Conservation (phyloP, 352 stramenopile genomes). For the Phytophthora nicotianae region DNA sequence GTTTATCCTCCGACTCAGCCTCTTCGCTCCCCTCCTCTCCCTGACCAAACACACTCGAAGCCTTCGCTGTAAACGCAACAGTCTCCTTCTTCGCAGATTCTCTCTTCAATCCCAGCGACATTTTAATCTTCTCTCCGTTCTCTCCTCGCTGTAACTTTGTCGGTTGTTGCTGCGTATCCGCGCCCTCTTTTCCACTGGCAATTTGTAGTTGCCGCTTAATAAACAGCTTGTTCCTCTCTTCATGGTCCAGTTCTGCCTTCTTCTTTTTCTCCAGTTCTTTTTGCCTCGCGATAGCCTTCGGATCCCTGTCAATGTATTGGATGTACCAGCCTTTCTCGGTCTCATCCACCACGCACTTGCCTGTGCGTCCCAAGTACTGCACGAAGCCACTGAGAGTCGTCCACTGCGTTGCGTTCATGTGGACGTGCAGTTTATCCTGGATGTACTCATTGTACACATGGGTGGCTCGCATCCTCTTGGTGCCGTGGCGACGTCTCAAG, state of each 20-base stretch:
- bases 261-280: constrained; percentile 88
- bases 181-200: constrained; percentile 40
- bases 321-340: constrained; percentile 99
- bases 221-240: constrained; percentile 82
- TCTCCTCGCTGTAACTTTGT: constrained; percentile 70
- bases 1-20: background rate
- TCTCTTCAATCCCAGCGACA: constrained; percentile 34
- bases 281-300: constrained; percentile 87
- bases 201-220: constrained; percentile 81
- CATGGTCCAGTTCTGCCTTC: constrained; percentile 90
- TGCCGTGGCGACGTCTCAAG: constrained; percentile 93
- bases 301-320: constrained; percentile 95
- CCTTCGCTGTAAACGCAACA: constrained; percentile 1
- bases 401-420: constrained; percentile 99
- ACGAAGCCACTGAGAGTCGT: constrained; percentile 96
- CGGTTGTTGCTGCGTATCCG: constrained; percentile 39
- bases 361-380: constrained; percentile 97
- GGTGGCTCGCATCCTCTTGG: constrained; percentile 96
- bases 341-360: constrained; percentile 97
- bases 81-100: constrained; percentile 34
- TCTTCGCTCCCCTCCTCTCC: constrained; percentile 5
- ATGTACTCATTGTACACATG: constrained; percentile 99
- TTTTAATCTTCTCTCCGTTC: constrained; percentile 53
- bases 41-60: constrained; percentile 21
- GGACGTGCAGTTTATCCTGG: constrained; percentile 97